A percentile compares a stretch with the other conserved stretches of the same genome.
Evolutionary conservation across 371 early-diverging fungal species (phyloP).

Genomic region (Dichotomocladium elegans): DNA sequence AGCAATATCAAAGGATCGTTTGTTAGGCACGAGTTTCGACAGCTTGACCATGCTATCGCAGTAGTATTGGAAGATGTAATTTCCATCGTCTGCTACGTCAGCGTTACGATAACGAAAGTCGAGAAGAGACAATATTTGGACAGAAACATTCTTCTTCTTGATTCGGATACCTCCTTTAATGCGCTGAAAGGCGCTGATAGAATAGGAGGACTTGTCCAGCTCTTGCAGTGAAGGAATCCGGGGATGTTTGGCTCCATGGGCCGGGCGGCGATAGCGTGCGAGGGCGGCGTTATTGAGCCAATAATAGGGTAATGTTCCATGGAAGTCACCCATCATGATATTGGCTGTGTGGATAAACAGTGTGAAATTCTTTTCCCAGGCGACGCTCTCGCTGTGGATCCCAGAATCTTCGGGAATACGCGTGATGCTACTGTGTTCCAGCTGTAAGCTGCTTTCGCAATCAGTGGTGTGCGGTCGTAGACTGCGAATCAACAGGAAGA

Average conservation of each 20-base stretch:
- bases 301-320: constrained; percentile 5
- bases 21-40: constrained; percentile 9
- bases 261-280: not conserved
- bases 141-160: constrained; percentile 4
- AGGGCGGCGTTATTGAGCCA: constrained; percentile 6
- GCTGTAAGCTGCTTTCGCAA: not conserved
- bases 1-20: constrained; percentile 8
- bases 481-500: not conserved
- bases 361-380: constrained; percentile 2
- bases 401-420: not conserved
- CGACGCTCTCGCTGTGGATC: not conserved
- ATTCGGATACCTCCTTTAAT: constrained; percentile 7
- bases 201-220: constrained; percentile 4
- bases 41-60: constrained; percentile 7
- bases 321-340: constrained; percentile 5
- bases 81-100: not conserved
- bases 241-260: not conserved
- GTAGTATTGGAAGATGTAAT: constrained; percentile 1
- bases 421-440: not conserved
- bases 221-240: constrained; percentile 8
- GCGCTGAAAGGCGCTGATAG: constrained; percentile 6
- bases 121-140: constrained; percentile 4
- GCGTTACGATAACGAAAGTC: constrained; percentile 8
- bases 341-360: constrained; percentile 5
- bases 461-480: not conserved